phyloP scores from a whole-genome alignment of 2,329 filamentous ascomycete genomes.

The Scedosporium dehoogii region DNA sequence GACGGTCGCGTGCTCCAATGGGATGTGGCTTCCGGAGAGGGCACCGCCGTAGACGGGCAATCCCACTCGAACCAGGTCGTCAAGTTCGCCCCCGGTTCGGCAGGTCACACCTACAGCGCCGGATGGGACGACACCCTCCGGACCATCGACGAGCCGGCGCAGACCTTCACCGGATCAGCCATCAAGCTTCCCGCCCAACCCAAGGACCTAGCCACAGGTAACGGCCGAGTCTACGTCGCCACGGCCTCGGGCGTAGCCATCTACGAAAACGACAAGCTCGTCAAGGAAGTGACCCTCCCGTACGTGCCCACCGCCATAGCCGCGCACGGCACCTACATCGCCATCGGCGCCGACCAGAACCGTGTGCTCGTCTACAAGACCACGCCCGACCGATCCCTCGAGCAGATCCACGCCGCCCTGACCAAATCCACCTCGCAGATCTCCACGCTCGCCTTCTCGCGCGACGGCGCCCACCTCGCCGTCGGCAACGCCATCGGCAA shows the following conservation, averaged over 20 bases:
- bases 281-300: constrained; percentile 47
- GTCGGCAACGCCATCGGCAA: constrained; percentile 78
- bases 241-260: constrained; percentile 40
- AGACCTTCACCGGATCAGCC: constrained; percentile 62
- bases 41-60: constrained; percentile 65
- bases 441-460: constrained; percentile 75
- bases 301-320: constrained; percentile 64
- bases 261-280: constrained; percentile 51
- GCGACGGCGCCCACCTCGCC: constrained; percentile 66
- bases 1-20: constrained; percentile 81
- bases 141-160: constrained; percentile 62
- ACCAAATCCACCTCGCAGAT: constrained; percentile 61
- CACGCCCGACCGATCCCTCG: constrained; percentile 45
- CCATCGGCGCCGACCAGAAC: constrained; percentile 67
- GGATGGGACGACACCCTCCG: constrained; percentile 92
- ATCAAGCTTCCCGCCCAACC: constrained; percentile 69
- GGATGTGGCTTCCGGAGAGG: constrained; percentile 63
- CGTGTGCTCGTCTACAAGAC: constrained; percentile 60
- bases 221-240: constrained; percentile 45
- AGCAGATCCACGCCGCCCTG: constrained; percentile 42
- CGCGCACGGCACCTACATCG: constrained; percentile 56
- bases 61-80: constrained; percentile 79
- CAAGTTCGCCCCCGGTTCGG: constrained; percentile 52
- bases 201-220: constrained; percentile 54
- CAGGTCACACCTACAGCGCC: constrained; percentile 65